phyloP scores from a whole-genome alignment of 2,329 filamentous ascomycete species.

The Monosporascus sp. region DNA sequence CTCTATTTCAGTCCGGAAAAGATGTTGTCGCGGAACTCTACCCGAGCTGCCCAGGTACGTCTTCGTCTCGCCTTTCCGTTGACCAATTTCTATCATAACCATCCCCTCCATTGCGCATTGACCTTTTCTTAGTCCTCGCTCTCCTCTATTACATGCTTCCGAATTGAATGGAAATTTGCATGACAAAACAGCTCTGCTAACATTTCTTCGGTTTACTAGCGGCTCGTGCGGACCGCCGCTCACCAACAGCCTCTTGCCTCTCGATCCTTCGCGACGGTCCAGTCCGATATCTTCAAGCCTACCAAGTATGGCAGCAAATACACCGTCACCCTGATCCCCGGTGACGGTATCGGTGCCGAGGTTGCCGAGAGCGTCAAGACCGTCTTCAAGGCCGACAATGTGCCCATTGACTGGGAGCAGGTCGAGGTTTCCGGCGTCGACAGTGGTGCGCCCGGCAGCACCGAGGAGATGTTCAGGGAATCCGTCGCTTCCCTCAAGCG shows the following conservation, averaged over 20 bases:
- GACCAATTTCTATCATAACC: neutral
- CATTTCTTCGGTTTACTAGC: conserved; percentile 29
- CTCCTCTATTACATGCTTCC: conserved; percentile 15
- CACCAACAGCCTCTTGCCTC: conserved; percentile 40
- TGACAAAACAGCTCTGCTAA: conserved; percentile 10
- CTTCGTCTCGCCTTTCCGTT: conserved; percentile 1
- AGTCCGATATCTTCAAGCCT: conserved; percentile 97
- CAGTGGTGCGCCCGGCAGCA: conserved; percentile 70
- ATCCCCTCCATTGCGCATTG: neutral
- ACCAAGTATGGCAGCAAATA: conserved; percentile 99
- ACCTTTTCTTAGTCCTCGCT: conserved; percentile 12
- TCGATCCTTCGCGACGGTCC: conserved; percentile 70
- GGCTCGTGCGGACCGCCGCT: conserved; percentile 46
- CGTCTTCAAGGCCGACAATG: conserved; percentile 99
- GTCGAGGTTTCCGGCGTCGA: conserved; percentile 91
- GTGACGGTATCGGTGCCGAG: conserved; percentile 97
- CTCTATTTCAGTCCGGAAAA: conserved; percentile 18
- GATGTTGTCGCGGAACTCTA: conserved; percentile 56
- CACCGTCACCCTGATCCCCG: conserved; percentile 96
- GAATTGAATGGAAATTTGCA: conserved; percentile 12
- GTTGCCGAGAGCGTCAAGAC: conserved; percentile 98
- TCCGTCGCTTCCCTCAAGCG: conserved; percentile 91
- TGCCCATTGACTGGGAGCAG: conserved; percentile 98
- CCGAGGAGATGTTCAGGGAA: conserved; percentile 92
- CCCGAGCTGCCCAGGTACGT: conserved; percentile 54